Base-by-base conservation (phyloP, 495 filamentous ascomycete genomes). In the Penicillium diatomitis region DNA sequence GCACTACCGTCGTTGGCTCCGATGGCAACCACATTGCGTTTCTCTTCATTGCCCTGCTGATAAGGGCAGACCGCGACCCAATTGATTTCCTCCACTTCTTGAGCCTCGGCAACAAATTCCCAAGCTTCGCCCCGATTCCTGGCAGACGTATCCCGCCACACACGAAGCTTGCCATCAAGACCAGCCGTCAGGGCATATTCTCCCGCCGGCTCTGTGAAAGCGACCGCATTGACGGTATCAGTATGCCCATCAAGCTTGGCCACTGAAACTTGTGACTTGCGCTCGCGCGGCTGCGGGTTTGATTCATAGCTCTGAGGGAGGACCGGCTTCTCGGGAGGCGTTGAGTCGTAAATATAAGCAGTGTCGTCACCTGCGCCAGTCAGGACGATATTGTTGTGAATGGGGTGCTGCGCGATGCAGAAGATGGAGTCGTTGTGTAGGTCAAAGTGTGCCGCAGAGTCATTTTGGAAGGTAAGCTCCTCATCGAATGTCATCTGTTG, bases 11-110 rank as follows among this genome's bases (percentile, higher is more conserved):
- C 91, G n/a, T 77, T 85, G 36, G 89, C 88, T 35, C 94, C 94
- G 20, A 97, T 66, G 0, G 94, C 94, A 53, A 99, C 60, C n/a
- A 86, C 81, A 65, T 96, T 94, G 28, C 82, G 77, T 60, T 85
- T 77, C 10, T 69, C 72, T 6, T 82, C 47, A 69, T 75, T 39
- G 76, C 64, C 66, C 6, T 71, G 66, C 11, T 76, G 64, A 12
- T 77, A 75, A 3, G 91, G 91, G 62, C 87, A 95, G 0, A 87
- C 73, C 0, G 75, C 64, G 5, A 97, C 66, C 88, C 90, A 99
- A 72, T 94, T 94, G 51, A 99, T 84, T 65, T 96, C 91, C 51
- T 91, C 84, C 2, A 95, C 90, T 65, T 99, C 94, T 68, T 87
- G 82, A 1, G 79, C 76, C 56, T 85, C 81, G 20, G 74, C 81